Evolutionary conservation across 345 rosid genomes (phyloP), one percentile per base, ranked within the genome.

Genomic region (Rhodamnia rubescens): DNA sequence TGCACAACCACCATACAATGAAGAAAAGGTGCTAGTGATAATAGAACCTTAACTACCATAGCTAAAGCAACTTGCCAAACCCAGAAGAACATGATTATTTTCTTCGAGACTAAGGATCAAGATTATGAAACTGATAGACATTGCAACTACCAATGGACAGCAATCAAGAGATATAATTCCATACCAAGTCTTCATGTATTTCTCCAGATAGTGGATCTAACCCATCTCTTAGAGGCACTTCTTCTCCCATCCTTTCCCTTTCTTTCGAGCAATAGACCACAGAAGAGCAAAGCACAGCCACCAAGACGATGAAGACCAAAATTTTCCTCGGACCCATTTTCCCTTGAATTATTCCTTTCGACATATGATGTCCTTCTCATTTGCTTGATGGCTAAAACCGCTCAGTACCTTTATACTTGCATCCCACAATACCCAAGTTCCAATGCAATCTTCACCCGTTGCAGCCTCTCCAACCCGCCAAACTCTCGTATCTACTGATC

Each of bases 141-240:
- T 69, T 36, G 78, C 78, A 69, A 69, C 78, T 36, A 69, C 2
- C 22, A 18, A 69, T 69, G 6, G 47, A 69, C 40, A 69, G 78
- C 47, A 36, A 69, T 59, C 20, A 24, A 58, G 75, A 27, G 16
- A 74, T 47, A 55, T 40, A 44, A 61, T 51, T 58, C 53, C 85
- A 82, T 93, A 97, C 99, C 95, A 84, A 85, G 82, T 88, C 84
- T 51, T 90, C 87, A 85, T 94, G 90, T 83, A 89, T 88, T 92
- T 90, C 86, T 84, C 94, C 90, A 29, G 92, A 92, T 36, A 85
- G 90, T 29, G 91, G 95, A 86, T 92, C 89, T 47, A 89, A 85
- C 87, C 93, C 86, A 84, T 88, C 91, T 84, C 87, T 85, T 54
- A 85, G 87, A 83, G 90, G 85, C 84, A 64, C 86, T 87, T 91